Evolutionary conservation across 2,329 filamentous ascomycete genomes (phyloP).

Genomic region (Penicillium sp.): DNA sequence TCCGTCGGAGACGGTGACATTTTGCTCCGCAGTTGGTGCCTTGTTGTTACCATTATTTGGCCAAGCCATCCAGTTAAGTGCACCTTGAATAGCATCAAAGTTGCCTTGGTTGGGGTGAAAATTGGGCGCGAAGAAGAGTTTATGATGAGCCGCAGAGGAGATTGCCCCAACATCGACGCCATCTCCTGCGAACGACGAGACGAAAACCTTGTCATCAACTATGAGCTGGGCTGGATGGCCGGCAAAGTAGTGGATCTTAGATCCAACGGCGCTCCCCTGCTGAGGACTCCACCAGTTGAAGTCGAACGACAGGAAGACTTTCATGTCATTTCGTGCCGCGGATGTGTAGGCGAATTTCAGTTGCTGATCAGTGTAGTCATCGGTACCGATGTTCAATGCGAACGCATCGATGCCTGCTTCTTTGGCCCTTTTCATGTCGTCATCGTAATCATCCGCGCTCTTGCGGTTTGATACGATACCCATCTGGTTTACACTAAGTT

Average conservation of each 20-base stretch:
- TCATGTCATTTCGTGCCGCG: slow-evolving; percentile 52
- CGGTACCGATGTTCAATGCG: slow-evolving; percentile 56
- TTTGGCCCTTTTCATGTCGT: slow-evolving; percentile 53
- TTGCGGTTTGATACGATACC: slow-evolving; percentile 51
- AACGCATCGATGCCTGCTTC: slow-evolving; percentile 53
- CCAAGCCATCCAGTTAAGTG: slow-evolving; percentile 53
- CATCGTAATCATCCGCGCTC: slow-evolving; percentile 51
- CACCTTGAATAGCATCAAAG: slow-evolving; percentile 45
- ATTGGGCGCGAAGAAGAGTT: slow-evolving; percentile 57
- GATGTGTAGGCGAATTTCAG: slow-evolving; percentile 56
- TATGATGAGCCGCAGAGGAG: slow-evolving; percentile 46
- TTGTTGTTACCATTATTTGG: slow-evolving; percentile 52
- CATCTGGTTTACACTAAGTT: slow-evolving; percentile 36
- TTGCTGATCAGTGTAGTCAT: slow-evolving; percentile 50
- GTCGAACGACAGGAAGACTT: slow-evolving; percentile 63
- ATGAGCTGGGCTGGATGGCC: slow-evolving; percentile 52
- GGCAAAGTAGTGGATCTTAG: slow-evolving; percentile 53
- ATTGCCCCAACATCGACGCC: slow-evolving; percentile 51
- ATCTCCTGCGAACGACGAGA: slow-evolving; percentile 59
- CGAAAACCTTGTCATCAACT: slow-evolving; percentile 56
- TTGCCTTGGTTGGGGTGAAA: slow-evolving; percentile 50
- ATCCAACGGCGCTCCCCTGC: slow-evolving; percentile 47
- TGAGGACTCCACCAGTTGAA: slow-evolving; percentile 54
- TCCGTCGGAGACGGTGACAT: slow-evolving; percentile 46
- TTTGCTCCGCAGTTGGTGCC: slow-evolving; percentile 48